Evolutionary conservation across 192 early-diverging fungal genomes (phyloP).

Genomic region (Coemansia asiatica): DNA sequence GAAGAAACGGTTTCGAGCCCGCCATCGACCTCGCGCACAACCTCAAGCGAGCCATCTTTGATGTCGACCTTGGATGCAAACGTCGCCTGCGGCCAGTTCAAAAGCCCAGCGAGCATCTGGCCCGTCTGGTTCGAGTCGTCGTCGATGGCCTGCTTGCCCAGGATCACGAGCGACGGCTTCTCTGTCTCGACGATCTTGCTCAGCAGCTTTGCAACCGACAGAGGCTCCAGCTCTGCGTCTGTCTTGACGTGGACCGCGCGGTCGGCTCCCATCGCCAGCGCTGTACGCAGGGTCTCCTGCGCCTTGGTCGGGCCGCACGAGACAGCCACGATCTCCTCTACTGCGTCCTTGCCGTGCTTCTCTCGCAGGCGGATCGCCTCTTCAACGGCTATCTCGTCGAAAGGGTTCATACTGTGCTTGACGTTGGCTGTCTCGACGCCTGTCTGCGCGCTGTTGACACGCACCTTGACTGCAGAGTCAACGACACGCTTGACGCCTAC

Average conservation of each 20-base stretch:
- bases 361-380: slow-evolving; percentile 94
- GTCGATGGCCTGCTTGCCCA: slow-evolving; percentile 99
- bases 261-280: slow-evolving; percentile 98
- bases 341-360: slow-evolving; percentile 60
- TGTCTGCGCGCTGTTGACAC: slow-evolving; percentile 82
- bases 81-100: slow-evolving; percentile 94
- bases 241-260: slow-evolving; percentile 90
- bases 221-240: slow-evolving; percentile 77
- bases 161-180: slow-evolving; percentile 89
- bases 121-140: slow-evolving; percentile 97
- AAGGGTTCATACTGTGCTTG: slow-evolving; percentile 99
- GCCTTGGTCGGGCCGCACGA: slow-evolving; percentile 86
- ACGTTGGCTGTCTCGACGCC: slow-evolving; percentile 89
- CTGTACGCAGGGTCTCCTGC: slow-evolving; percentile 91
- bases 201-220: slow-evolving; percentile 90
- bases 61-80: slow-evolving; percentile 97
- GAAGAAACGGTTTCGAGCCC: slow-evolving; percentile 89
- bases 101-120: slow-evolving; percentile 96
- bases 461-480: slow-evolving; percentile 98
- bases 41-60: slow-evolving; percentile 65
- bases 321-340: slow-evolving; percentile 83
- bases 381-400: slow-evolving; percentile 99
- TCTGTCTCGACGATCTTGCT: slow-evolving; percentile 85
- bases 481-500: slow-evolving; percentile 96
- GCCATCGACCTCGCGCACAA: slow-evolving; percentile 96